phyloP scores from a whole-genome alignment of 805 yeast species.

The Clavispora santaluciae region DNA sequence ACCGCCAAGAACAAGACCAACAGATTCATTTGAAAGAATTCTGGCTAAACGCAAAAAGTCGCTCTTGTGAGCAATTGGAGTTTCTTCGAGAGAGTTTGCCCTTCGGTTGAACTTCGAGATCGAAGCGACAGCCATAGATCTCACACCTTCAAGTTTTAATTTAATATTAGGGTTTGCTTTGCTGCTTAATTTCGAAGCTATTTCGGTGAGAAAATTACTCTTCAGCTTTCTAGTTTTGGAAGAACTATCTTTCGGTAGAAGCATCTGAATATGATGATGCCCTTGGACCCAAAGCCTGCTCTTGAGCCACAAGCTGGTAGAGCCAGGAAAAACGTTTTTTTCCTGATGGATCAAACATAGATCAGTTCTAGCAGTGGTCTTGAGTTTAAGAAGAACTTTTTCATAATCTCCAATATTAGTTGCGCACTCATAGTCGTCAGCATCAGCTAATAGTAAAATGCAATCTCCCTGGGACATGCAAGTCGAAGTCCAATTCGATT shows the following conservation, averaged over 20 bases:
- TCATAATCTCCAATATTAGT: slow-evolving; percentile 86
- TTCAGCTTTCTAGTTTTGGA: slow-evolving; percentile 15
- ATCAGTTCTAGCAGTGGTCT: slow-evolving; percentile 85
- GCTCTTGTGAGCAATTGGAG: slow-evolving; percentile 31
- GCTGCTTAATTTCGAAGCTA: slow-evolving; percentile 31
- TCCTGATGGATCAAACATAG: slow-evolving; percentile 81
- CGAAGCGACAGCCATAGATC: slow-evolving; percentile 24
- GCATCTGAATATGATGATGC: slow-evolving; percentile 88
- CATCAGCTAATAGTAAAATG: slow-evolving; percentile 83
- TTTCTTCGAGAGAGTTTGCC: slow-evolving; percentile 16
- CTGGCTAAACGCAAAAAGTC: slow-evolving; percentile 90
- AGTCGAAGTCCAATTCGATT: slow-evolving; percentile 85
- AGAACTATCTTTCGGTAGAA: slow-evolving; percentile 21
- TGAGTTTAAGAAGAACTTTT: slow-evolving; percentile 62
- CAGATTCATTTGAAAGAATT: slow-evolving; percentile 84
- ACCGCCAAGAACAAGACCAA: slow-evolving; percentile 93
- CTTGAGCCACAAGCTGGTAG: slow-evolving; percentile 80
- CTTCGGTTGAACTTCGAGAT: slow-evolving; percentile 22
- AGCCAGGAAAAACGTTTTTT: slow-evolving; percentile 75
- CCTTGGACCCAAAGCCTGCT: slow-evolving; percentile 86
- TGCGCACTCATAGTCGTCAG: slow-evolving; percentile 49
- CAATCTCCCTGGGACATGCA: slow-evolving; percentile 96
- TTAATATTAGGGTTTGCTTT: slow-evolving; percentile 32
- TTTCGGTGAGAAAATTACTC: slow-evolving; percentile 26
- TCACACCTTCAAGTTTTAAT: slow-evolving; percentile 28